These are phyloP conservation scores for Fusarium concolor DNA, from an alignment of 2,329 filamentous ascomycete genomes.

Conservation along the genomic window DNA sequence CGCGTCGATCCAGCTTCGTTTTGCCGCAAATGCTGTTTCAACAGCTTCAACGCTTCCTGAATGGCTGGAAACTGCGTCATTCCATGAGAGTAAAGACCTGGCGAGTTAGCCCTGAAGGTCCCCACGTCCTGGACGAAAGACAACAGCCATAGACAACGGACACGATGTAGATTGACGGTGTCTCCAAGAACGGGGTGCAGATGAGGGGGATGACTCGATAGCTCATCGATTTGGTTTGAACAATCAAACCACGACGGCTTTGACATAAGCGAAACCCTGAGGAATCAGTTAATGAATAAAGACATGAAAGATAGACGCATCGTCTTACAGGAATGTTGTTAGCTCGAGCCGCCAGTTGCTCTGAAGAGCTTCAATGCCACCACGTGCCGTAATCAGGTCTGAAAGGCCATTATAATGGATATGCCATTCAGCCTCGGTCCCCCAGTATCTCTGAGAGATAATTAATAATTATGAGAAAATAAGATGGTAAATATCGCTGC, in stretches of 20 bases:
- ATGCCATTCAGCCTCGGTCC: slow-evolving; percentile 10
- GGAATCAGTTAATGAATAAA: neutral
- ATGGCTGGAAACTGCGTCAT: neutral
- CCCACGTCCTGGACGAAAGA: slow-evolving; percentile 10
- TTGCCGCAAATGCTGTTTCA: neutral
- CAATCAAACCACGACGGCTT: slow-evolving; percentile 15
- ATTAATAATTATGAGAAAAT: neutral
- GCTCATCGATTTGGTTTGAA: slow-evolving; percentile 15
- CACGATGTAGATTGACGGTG: neutral
- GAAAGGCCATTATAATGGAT: slow-evolving; percentile 13
- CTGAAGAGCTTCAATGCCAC: neutral
- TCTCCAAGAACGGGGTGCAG: neutral
- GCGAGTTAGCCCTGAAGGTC: neutral
- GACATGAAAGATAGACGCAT: no score
- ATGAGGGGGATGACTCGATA: neutral
- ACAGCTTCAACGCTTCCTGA: slow-evolving; percentile 3
- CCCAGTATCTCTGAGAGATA: slow-evolving; percentile 6
- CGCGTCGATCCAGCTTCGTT: neutral
- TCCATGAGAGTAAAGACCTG: neutral
- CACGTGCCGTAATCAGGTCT: neutral
- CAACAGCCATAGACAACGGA: slow-evolving; percentile 5
- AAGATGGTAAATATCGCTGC: fast-evolving
- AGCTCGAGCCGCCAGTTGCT: slow-evolving; percentile 16
- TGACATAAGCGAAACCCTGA: slow-evolving; percentile 3
- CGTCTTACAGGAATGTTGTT: neutral